Evolutionary conservation across 2,329 filamentous ascomycete species (phyloP).

Genomic region (Diplodia intermedia): DNA sequence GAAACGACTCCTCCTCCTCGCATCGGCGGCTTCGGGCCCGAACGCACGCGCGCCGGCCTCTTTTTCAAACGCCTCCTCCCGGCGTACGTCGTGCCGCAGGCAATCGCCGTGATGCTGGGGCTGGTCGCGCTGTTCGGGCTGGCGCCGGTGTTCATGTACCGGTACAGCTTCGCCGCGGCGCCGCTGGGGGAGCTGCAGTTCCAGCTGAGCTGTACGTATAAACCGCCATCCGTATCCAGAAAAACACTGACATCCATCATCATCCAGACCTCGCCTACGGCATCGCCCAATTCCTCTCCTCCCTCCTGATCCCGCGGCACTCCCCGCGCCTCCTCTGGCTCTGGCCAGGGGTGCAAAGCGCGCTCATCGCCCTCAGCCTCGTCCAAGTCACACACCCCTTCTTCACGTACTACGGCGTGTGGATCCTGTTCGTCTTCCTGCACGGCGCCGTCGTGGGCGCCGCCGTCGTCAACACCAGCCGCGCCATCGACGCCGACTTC

Average conservation of each 20-base stretch:
- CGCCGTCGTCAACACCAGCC: neutral
- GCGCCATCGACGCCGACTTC: neutral
- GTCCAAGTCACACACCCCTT: neutral
- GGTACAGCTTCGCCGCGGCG: neutral
- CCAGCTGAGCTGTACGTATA: constrained; percentile 6
- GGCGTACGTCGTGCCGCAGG: neutral
- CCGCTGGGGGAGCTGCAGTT: constrained; percentile 4
- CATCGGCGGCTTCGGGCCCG: constrained; percentile 6
- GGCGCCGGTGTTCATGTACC: constrained; percentile 1
- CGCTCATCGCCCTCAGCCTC: neutral
- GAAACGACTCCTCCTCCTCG: neutral
- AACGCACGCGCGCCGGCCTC: neutral
- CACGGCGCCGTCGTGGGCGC: constrained; percentile 8
- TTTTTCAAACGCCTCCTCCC: constrained; percentile 20
- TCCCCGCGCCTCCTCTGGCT: neutral
- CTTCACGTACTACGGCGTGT: constrained; percentile 20
- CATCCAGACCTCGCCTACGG: constrained; percentile 2
- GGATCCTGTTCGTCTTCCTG: constrained; percentile 12
- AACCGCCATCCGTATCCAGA: neutral
- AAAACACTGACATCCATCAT: neutral
- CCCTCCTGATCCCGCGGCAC: neutral
- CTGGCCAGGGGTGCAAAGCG: neutral
- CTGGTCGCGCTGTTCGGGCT: constrained; percentile 9
- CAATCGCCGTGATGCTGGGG: neutral
- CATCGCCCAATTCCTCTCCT: neutral